Evolutionary conservation across 1,284 basidiomycete genomes (phyloP), one percentile per base, ranked within the genome.

Genomic region (Ganoderma sp.): DNA sequence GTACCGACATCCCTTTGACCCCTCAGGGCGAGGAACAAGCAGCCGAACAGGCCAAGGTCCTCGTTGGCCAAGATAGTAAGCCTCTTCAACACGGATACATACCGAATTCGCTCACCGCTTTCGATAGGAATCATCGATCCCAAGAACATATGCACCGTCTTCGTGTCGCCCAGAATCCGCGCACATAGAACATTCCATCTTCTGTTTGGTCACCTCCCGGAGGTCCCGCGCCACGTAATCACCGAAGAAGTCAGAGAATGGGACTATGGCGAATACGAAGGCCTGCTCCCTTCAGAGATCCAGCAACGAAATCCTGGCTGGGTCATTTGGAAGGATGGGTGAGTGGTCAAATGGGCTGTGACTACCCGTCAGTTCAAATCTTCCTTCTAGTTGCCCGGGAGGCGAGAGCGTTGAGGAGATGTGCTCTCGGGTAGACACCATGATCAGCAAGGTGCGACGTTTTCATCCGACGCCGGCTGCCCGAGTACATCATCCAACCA

Each of bases 261-360:
- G 94, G 92, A 96, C 75, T 97, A 97, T 77, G 95, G 96, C 34
- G 87, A 93, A 12, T 97, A 95, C 76, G 96, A 98, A 78, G 96
- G 96, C 14, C 85, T 95, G 56, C 78, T 87, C 54, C 84, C 90
- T 19, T 81, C 86, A 37, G 92, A 97, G 75, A 97, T 97, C 74
- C 82, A 89, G 69, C 84, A 85, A 65, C 83, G 80, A 57, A 86
- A 89, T 68, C 87, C 91, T 0, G 83, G 79, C 39, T 97, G 94
- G 94, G 78, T 78, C 37, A 95, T 97, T 75, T 97, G 94, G 93
- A 84, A 79, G 52, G 92, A 96, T 75, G 95, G 93, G 89, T 91
- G 77, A 64, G 84, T 79, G 32, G 42, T n/a, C 25, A 12, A 9
- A 41, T 17, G 28, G 7, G 39, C n/a, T 32, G 41, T 15, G n/a